These are phyloP conservation scores for Rubroboletus pulcherrimus DNA, from an alignment of 768 basidiomycete genomes.

Conservation along the genomic window DNA sequence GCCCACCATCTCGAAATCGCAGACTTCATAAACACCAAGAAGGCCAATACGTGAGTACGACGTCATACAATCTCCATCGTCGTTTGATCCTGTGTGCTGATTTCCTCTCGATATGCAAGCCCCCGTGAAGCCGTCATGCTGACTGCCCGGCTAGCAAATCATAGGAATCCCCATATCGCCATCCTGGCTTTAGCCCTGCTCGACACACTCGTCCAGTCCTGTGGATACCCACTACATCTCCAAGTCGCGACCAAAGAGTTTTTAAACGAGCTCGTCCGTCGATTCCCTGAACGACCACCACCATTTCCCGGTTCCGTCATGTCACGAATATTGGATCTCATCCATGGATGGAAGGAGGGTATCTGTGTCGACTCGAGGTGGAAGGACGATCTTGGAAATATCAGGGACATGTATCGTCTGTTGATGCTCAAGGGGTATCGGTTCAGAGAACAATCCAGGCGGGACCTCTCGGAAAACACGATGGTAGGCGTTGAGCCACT, in stretches of 20 bases:
- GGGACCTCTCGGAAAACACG: slow-evolving; percentile 13
- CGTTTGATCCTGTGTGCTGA: background rate
- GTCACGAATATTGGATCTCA: slow-evolving; percentile 89
- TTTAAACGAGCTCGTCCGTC: slow-evolving; percentile 94
- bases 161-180: slow-evolving; percentile 88
- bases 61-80: background rate
- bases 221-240: slow-evolving; percentile 96
- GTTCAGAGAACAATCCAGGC: slow-evolving; percentile 51
- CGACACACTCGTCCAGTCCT: slow-evolving; percentile 89
- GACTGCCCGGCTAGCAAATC: slow-evolving; percentile 80
- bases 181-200: slow-evolving; percentile 83
- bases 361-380: slow-evolving; percentile 87
- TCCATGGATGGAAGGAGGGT: slow-evolving; percentile 91
- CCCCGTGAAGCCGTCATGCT: slow-evolving; percentile 90
- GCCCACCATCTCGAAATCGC: slow-evolving; percentile 90
- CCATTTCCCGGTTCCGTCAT: slow-evolving; percentile 94
- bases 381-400: slow-evolving; percentile 96
- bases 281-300: slow-evolving; percentile 96
- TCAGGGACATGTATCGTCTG: slow-evolving; percentile 95
- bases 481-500: slow-evolving; percentile 17
- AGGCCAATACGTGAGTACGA: slow-evolving; percentile 82
- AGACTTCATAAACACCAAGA: slow-evolving; percentile 90
- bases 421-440: slow-evolving; percentile 91
- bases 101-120: slow-evolving; percentile 36
- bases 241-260: slow-evolving; percentile 98